These are phyloP conservation scores for Gracilaria vermiculophylla DNA, from an alignment of 23 red algal species.

Conservation along the genomic window DNA sequence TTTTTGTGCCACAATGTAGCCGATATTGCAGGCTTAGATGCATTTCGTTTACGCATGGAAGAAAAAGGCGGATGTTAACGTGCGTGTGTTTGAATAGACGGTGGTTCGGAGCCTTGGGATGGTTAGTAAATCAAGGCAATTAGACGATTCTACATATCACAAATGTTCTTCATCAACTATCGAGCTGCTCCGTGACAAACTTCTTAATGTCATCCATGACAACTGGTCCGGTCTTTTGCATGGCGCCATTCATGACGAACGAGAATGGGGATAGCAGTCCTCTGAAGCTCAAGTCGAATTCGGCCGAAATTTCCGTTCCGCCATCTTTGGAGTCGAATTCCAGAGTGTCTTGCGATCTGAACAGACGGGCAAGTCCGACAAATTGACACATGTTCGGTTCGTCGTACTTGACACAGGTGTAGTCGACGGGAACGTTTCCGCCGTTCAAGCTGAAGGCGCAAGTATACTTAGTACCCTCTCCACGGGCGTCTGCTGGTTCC, in stretches of 20 bases:
- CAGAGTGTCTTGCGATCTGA: conserved; percentile 36
- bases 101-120: no score
- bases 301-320: conserved; percentile 19
- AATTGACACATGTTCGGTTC: background rate
- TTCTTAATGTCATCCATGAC: conserved; percentile 60
- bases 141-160: no score
- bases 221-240: conserved; percentile 42
- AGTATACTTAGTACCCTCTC: conserved; percentile 33
- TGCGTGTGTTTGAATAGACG: no score
- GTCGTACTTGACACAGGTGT: conserved; percentile 22
- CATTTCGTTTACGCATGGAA: no score
- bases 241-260: conserved; percentile 51
- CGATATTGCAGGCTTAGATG: no score
- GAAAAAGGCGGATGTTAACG: no score
- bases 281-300: conserved; percentile 44
- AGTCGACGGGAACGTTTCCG: conserved; percentile 13
- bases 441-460: conserved; percentile 40
- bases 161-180: background rate
- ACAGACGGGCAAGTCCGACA: conserved; percentile 36
- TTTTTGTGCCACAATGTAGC: no score
- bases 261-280: conserved; percentile 30
- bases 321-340: background rate
- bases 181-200: conserved; percentile 34
- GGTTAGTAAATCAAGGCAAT: no score
- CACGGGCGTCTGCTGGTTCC: background rate